These are phyloP conservation scores for Casaregolazyma lundiana DNA, from an alignment of 1,139 yeast genomes.

Conservation along the genomic window DNA sequence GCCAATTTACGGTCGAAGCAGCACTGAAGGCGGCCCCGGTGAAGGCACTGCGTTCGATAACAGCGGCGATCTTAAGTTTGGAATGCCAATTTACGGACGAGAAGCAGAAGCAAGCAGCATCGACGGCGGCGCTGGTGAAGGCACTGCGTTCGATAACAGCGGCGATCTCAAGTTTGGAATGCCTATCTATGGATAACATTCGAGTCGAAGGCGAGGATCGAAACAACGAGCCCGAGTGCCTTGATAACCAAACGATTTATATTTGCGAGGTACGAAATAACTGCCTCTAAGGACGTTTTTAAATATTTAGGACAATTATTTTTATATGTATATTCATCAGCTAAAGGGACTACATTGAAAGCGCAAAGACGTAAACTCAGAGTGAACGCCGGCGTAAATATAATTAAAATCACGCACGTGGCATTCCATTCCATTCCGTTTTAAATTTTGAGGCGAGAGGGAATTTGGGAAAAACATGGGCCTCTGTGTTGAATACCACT, in stretches of 20 bases:
- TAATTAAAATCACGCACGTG: neutral
- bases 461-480: slow-evolving; percentile 83
- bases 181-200: slow-evolving; percentile 15
- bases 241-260: slow-evolving; percentile 14
- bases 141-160: neutral
- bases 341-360: neutral
- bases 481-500: slow-evolving; percentile 86
- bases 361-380: neutral
- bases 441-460: slow-evolving; percentile 49
- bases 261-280: slow-evolving; percentile 4
- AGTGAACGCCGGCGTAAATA: neutral
- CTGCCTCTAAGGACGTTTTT: slow-evolving; percentile 14
- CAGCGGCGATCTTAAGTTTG: slow-evolving; percentile 10
- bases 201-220: slow-evolving; percentile 12
- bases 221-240: neutral
- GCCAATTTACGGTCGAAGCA: slow-evolving; percentile 15
- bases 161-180: slow-evolving; percentile 14
- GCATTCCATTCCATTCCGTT: slow-evolving; percentile 56
- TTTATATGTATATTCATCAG: slow-evolving; percentile 3
- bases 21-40: slow-evolving; percentile 13
- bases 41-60: neutral
- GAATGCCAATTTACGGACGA: slow-evolving; percentile 14
- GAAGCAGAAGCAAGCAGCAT: slow-evolving; percentile 16
- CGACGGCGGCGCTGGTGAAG: slow-evolving; percentile 11
- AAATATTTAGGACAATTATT: slow-evolving; percentile 14